These are phyloP conservation scores for Stagonosporopsis chrysanthemi DNA, from an alignment of 2,329 filamentous ascomycete genomes.

Conservation along the genomic window DNA sequence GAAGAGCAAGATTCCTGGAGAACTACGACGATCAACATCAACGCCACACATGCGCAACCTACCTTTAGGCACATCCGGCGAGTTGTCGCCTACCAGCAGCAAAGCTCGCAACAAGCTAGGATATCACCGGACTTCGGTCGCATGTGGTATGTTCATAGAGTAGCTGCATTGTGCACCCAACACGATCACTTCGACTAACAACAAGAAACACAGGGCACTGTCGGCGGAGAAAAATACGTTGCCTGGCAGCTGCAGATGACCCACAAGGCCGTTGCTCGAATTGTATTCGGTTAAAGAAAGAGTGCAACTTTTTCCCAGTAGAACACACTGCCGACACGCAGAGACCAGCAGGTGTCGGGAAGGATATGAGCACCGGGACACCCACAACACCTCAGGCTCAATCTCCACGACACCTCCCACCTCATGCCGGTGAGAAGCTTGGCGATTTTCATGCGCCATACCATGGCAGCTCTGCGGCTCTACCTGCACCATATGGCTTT, in stretches of 20 bases:
- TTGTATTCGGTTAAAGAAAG: conserved; percentile 92
- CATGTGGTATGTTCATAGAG: conserved; percentile 78
- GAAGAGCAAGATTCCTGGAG: conserved; percentile 50
- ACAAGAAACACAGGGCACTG: conserved; percentile 73
- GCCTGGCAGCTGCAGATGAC: conserved; percentile 78
- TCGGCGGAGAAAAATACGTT: conserved; percentile 91
- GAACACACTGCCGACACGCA: conserved; percentile 71
- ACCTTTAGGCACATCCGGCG: conserved; percentile 47
- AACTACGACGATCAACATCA: conserved; percentile 54
- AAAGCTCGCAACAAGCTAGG: conserved; percentile 90
- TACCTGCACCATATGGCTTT: conserved; percentile 34
- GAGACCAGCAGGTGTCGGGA: conserved; percentile 54
- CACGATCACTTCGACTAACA: conserved; percentile 26
- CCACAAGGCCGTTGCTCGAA: conserved; percentile 81
- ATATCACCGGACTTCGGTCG: conserved; percentile 93
- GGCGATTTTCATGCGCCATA: conserved; percentile 44
- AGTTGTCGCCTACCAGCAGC: conserved; percentile 61
- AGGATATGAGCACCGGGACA: conserved; percentile 53
- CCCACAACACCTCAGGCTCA: conserved; percentile 58
- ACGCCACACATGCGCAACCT: conserved; percentile 58
- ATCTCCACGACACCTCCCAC: conserved; percentile 52
- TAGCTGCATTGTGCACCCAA: neutral
- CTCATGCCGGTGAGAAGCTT: conserved; percentile 36
- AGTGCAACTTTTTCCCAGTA: conserved; percentile 91
- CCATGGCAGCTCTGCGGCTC: conserved; percentile 23